phyloP scores from a whole-genome alignment of 2,329 filamentous ascomycete species.

The Botrytis elliptica region DNA sequence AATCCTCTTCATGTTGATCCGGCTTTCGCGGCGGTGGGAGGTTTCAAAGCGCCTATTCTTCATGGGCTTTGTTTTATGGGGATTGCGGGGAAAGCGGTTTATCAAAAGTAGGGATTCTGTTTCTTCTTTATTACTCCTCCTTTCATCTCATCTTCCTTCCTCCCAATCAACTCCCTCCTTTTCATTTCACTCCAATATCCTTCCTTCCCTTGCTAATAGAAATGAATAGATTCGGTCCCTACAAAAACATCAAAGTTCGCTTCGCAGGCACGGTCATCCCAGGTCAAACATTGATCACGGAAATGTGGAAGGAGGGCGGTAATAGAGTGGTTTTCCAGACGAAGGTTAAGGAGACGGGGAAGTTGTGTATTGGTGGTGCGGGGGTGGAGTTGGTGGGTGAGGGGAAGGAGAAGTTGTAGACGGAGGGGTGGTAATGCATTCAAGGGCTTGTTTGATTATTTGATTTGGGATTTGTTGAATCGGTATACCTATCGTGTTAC shows the following conservation, averaged over 20 bases:
- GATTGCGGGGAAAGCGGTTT: constrained; percentile 85
- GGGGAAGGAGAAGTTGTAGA: constrained; percentile 15
- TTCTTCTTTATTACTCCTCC: background rate
- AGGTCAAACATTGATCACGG: constrained; percentile 84
- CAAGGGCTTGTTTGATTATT: too few species aligned
- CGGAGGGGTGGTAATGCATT: background rate
- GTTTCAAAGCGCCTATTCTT: constrained; percentile 90
- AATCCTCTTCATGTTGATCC: constrained; percentile 90
- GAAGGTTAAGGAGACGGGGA: constrained; percentile 89
- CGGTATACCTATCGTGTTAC: background rate
- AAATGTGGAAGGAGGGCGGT: constrained; percentile 89
- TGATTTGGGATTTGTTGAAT: too few species aligned
- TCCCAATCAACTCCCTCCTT: background rate
- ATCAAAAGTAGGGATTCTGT: constrained; percentile 58
- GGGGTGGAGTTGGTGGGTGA: constrained; percentile 64
- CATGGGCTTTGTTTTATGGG: constrained; percentile 98
- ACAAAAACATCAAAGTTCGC: constrained; percentile 89
- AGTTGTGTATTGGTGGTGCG: constrained; percentile 78
- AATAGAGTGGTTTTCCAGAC: constrained; percentile 80
- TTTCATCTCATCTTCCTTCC: background rate
- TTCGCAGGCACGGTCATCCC: constrained; percentile 85
- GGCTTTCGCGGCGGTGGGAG: constrained; percentile 88
- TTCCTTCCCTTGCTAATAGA: background rate
- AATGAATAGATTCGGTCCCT: constrained; percentile 56
- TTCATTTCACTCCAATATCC: too few species aligned